Evolutionary conservation across 495 filamentous ascomycete species (phyloP), one percentile per base, ranked within the genome.

Genomic region (Penicillium macrosclerotiorum): DNA sequence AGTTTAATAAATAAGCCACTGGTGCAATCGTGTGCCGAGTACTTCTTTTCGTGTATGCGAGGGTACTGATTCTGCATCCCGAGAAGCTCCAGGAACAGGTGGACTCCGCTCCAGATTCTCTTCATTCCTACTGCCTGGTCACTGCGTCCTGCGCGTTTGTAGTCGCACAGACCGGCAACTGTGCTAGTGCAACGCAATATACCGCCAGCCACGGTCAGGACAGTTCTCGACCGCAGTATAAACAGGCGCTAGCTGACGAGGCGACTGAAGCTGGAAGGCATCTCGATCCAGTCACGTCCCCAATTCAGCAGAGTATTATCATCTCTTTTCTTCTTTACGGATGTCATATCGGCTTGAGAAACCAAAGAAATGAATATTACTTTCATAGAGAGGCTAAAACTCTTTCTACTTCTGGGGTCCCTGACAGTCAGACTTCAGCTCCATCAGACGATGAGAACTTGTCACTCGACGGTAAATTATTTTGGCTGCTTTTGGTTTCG

Each of bases 71-170:
- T n/a, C n/a, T n/a, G n/a, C n/a, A n/a, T n/a, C n/a, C n/a, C n/a
- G n/a, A n/a, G n/a, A n/a, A n/a, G n/a, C n/a, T n/a, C n/a, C n/a
- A n/a, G n/a, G n/a, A n/a, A n/a, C n/a, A n/a, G n/a, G n/a, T n/a
- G n/a, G n/a, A n/a, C n/a, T n/a, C n/a, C n/a, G n/a, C n/a, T n/a
- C n/a, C n/a, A n/a, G n/a, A n/a, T n/a, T n/a, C n/a, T n/a, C 31
- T 79, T 35, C 85, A 88, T 52, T 76, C 82, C 1, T 91, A 92
- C 62, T 89, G 85, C 53, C 71, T 91, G 8, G 65, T 92, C 20
- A 76, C 78, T 9, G 81, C 88, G 5, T 68, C 92, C 5, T 90
- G 83, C 57, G 85, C 84, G 3, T 90, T 86, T 65, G 83, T 90
- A 63, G 76, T 88, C 68, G 85, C 88, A 8, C 88, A 91, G 50